A percentile compares a stretch with the other conserved stretches of the same genome.
Conservation (phyloP, 108 stramenopile genomes). For the Nitzschia sp. region DNA sequence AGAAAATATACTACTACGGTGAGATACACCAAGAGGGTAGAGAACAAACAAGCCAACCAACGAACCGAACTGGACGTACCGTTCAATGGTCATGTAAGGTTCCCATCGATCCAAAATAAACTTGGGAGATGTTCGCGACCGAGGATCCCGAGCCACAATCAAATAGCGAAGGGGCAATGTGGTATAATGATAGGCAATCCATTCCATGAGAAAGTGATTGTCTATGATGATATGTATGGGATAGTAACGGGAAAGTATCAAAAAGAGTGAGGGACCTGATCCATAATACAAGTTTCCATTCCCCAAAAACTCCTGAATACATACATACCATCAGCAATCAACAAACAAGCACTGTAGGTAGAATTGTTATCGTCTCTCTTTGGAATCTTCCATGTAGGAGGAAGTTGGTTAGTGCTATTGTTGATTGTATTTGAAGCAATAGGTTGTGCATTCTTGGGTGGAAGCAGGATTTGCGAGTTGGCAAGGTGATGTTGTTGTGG, state of each 20-base stretch:
- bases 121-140: slow-evolving; percentile 25
- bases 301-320: neutral
- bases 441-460: too few relatives aligned
- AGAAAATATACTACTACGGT: too few relatives aligned
- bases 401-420: neutral
- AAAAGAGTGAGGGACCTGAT: too few relatives aligned
- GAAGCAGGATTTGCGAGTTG: too few relatives aligned
- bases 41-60: too few relatives aligned
- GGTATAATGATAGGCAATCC: slow-evolving; percentile 33
- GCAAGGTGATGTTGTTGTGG: too few relatives aligned
- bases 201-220: slow-evolving; percentile 45
- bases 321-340: slow-evolving; percentile 29
- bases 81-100: slow-evolving; percentile 27
- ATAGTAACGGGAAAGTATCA: too few relatives aligned
- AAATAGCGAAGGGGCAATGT: slow-evolving; percentile 50
- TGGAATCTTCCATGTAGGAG: neutral
- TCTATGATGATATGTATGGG: too few relatives aligned
- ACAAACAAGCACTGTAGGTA: slow-evolving; percentile 37
- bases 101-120: slow-evolving; percentile 38
- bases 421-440: too few relatives aligned
- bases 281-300: too few relatives aligned
- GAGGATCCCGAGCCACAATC: slow-evolving; percentile 60
- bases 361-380: slow-evolving; percentile 14
- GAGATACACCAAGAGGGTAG: too few relatives aligned
- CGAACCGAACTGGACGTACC: too few relatives aligned